These are phyloP conservation scores for Nitzschia sp. DNA, from an alignment of 108 stramenopile genomes.

Conservation along the genomic window DNA sequence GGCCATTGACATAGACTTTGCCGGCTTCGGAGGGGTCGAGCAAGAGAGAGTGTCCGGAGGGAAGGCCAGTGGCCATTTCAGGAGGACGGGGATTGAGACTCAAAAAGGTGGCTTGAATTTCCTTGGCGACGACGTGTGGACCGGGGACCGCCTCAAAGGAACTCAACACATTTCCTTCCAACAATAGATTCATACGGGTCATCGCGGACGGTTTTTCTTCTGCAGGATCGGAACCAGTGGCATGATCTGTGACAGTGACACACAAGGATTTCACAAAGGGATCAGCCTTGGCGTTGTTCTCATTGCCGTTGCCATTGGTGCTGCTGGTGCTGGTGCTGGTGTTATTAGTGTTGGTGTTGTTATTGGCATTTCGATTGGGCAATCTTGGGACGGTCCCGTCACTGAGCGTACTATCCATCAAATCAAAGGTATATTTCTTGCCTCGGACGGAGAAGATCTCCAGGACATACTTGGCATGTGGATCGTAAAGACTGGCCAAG, in stretches of 20 bases:
- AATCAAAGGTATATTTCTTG: constrained; percentile 62
- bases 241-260: constrained; percentile 56
- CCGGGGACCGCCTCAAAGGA: constrained; percentile 21
- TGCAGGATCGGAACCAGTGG: background rate
- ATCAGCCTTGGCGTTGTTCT: constrained; percentile 20
- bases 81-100: constrained; percentile 20
- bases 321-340: background rate
- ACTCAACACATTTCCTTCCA: constrained; percentile 43
- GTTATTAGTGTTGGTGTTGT: background rate
- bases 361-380: constrained; percentile 13
- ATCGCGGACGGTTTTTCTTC: constrained; percentile 28
- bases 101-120: constrained; percentile 34
- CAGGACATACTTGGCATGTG: constrained; percentile 53
- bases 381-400: constrained; percentile 53
- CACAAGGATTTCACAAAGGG: constrained; percentile 57
- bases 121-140: constrained; percentile 16
- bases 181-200: constrained; percentile 40
- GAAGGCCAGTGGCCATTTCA: constrained; percentile 44
- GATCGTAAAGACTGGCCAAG: constrained; percentile 53
- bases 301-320: background rate
- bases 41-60: constrained; percentile 66
- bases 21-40: constrained; percentile 66
- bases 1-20: constrained; percentile 69
- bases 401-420: constrained; percentile 53
- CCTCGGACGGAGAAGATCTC: constrained; percentile 52